Evolutionary conservation across 2,329 filamentous ascomycete species (phyloP).

Genomic region (Colletotrichum incanum): DNA sequence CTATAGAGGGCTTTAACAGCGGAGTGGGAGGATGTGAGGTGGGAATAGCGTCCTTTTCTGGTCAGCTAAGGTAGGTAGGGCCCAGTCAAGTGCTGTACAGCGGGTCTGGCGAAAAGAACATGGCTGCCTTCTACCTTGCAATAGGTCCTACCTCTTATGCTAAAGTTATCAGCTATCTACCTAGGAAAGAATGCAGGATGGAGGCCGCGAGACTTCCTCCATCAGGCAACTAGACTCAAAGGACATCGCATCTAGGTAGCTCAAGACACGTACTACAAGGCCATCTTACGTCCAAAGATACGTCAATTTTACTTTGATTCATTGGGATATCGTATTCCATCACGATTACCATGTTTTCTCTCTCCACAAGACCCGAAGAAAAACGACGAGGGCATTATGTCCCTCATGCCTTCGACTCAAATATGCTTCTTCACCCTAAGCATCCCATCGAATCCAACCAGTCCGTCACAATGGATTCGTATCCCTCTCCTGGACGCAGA

Average conservation of each 20-base stretch:
- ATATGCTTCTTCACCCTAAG: too few relatives aligned
- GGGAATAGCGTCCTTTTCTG: background rate
- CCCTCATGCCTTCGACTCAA: background rate
- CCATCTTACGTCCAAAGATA: background rate
- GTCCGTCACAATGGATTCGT: background rate
- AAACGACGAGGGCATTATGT: background rate
- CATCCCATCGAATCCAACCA: background rate
- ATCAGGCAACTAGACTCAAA: background rate
- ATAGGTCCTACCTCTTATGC: background rate
- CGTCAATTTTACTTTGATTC: background rate
- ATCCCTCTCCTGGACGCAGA: background rate
- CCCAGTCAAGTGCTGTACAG: background rate
- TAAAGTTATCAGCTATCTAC: background rate
- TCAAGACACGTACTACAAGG: background rate
- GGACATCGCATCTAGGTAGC: background rate
- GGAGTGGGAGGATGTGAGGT: background rate
- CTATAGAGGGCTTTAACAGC: background rate
- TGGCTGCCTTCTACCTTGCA: background rate
- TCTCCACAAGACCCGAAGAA: background rate
- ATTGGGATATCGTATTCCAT: background rate
- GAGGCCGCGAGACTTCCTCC: background rate
- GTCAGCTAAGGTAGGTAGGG: background rate
- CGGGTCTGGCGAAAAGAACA: background rate
- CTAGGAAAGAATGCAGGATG: background rate
- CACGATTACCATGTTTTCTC: constrained; percentile 1